These are phyloP conservation scores for Tilletia indica DNA, from an alignment of 1,284 basidiomycete genomes.

Conservation along the genomic window DNA sequence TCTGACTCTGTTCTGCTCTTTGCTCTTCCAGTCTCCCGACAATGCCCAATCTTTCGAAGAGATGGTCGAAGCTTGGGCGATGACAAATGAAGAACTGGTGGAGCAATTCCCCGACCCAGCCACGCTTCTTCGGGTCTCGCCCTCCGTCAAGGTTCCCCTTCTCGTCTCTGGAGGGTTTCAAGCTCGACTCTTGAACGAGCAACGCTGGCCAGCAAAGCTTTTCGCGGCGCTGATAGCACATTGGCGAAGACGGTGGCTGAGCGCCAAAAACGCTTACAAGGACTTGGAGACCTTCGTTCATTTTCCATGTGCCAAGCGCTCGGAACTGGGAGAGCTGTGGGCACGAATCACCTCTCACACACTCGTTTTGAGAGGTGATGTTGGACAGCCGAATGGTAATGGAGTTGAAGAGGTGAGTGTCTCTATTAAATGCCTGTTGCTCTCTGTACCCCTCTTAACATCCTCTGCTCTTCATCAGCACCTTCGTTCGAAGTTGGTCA, in stretches of 20 bases:
- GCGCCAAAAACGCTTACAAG: neutral
- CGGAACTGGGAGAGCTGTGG: neutral
- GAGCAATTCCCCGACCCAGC: neutral
- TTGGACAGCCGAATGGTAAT: neutral
- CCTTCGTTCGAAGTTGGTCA: neutral
- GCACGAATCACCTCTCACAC: neutral
- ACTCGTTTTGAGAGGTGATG: neutral
- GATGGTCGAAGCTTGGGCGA: neutral
- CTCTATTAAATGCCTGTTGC: neutral
- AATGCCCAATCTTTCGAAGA: neutral
- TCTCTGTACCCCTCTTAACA: too few relatives aligned
- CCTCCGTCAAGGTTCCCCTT: neutral
- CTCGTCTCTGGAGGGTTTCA: neutral
- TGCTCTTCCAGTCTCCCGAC: neutral
- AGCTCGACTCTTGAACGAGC: neutral
- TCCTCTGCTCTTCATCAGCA: neutral
- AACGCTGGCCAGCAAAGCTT: neutral
- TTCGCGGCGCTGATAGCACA: neutral
- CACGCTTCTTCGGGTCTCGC: neutral
- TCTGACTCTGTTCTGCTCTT: neutral
- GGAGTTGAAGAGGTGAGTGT: neutral
- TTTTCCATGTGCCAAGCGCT: neutral
- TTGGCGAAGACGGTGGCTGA: neutral
- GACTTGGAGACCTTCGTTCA: neutral
- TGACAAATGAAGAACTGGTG: neutral